Conservation (phyloP, 179 eudicot species). For the Spinacia oleracea region DNA sequence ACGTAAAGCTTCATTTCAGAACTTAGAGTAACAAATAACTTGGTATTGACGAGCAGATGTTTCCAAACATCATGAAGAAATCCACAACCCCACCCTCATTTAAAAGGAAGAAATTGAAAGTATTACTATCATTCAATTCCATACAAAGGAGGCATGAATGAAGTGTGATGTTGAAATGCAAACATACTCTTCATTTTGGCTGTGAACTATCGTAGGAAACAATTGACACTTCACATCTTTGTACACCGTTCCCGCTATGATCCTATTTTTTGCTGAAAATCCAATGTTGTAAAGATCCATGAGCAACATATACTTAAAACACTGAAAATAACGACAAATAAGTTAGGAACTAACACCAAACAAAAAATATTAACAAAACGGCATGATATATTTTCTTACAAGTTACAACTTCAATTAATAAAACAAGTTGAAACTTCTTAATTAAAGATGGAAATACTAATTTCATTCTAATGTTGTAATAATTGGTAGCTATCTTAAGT, state of each 20-base stretch:
- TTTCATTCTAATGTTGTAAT: constrained; percentile 15
- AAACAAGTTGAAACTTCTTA: constrained; percentile 19
- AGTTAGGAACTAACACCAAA: background rate
- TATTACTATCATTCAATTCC: background rate
- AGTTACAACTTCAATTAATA: constrained; percentile 16
- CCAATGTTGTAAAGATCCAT: constrained; percentile 8
- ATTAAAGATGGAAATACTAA: constrained; percentile 24
- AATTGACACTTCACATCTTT: constrained; percentile 82
- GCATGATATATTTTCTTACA: constrained; percentile 14
- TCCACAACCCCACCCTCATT: background rate
- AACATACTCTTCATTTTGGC: constrained; percentile 96
- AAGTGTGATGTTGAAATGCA: background rate
- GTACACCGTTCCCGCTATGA: constrained; percentile 54
- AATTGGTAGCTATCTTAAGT: constrained; percentile 52
- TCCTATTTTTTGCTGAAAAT: constrained; percentile 76
- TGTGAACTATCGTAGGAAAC: constrained; percentile 89
- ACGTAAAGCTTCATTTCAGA: background rate
- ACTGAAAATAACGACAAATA: background rate
- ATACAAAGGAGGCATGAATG: background rate
- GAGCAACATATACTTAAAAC: constrained; percentile 11
- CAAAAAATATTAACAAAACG: background rate
- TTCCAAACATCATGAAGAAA: background rate
- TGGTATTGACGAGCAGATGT: background rate
- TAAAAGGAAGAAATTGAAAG: background rate
- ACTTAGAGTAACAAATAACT: background rate